Conservation (phyloP, 805 yeast genomes). For the Yamadazyma sp. region DNA sequence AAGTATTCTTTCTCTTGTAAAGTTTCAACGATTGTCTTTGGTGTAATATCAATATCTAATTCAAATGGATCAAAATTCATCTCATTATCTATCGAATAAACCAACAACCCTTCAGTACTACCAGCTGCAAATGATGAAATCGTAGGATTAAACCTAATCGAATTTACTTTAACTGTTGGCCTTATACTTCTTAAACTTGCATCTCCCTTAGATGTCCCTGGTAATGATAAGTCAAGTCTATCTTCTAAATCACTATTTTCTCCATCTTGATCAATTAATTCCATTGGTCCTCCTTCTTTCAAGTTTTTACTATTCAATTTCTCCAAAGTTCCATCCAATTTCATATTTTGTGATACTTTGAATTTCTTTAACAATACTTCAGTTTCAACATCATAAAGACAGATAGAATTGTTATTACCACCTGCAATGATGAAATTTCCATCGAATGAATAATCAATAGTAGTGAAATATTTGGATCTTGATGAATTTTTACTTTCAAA, state of each 20-base stretch:
- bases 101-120: conserved; percentile 86
- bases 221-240: conserved; percentile 68
- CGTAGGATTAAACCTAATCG: conserved; percentile 83
- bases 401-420: conserved; percentile 87
- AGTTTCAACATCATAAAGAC: conserved; percentile 85
- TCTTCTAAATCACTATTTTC: conserved; percentile 85
- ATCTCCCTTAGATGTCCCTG: conserved; percentile 82
- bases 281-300: conserved; percentile 77
- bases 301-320: conserved; percentile 74
- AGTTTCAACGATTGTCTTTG: conserved; percentile 64
- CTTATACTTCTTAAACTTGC: conserved; percentile 69
- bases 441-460: conserved; percentile 83
- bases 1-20: conserved; percentile 62
- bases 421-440: conserved; percentile 88
- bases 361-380: conserved; percentile 83
- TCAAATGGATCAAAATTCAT: conserved; percentile 91
- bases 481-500: conserved; percentile 78
- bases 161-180: conserved; percentile 80
- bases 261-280: conserved; percentile 78
- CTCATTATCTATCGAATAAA: conserved; percentile 75
- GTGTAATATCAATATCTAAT: conserved; percentile 88
- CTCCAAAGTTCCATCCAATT: conserved; percentile 81
- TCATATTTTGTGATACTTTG: conserved; percentile 85
- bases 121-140: conserved; percentile 91
- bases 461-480: conserved; percentile 79